Evolutionary conservation across 169 alveolate species (phyloP).

Genomic region (Eimeria acervulina): DNA sequence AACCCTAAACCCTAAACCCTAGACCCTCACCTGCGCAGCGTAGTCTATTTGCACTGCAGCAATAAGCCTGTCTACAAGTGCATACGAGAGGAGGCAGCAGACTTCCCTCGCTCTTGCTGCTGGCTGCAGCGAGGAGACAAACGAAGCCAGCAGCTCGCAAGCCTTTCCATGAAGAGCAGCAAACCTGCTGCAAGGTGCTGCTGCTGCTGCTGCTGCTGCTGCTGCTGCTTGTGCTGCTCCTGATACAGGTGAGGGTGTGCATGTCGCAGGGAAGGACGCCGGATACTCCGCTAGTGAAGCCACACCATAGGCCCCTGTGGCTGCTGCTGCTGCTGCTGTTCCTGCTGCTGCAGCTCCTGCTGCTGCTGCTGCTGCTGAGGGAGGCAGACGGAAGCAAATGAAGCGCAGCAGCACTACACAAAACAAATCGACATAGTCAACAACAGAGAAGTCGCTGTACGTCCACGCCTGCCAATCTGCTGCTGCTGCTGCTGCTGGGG

Average conservation of each 20-base stretch:
- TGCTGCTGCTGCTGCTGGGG: too few relatives aligned
- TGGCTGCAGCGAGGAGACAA: constrained; percentile 49
- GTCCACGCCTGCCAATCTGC: constrained; percentile 7
- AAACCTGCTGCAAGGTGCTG: constrained; percentile 28
- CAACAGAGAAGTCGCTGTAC: constrained; percentile 57
- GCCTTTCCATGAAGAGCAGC: constrained; percentile 63
- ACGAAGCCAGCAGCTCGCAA: constrained; percentile 61
- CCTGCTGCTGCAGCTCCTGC: not conserved
- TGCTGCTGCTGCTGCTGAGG: constrained; percentile 40
- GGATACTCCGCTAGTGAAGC: not conserved
- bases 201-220: too few relatives aligned
- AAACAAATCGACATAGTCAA: constrained; percentile 66
- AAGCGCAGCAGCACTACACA: constrained; percentile 47
- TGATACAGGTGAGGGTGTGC: not conserved
- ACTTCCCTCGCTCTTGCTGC: constrained; percentile 65
- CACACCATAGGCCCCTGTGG: not conserved
- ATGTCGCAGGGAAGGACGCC: not conserved
- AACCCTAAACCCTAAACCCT: constrained; percentile 5
- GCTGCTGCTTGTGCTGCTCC: too few relatives aligned
- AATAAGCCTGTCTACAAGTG: constrained; percentile 49
- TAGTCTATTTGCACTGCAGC: constrained; percentile 50
- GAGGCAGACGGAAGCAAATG: constrained; percentile 18
- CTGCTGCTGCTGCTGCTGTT: constrained; percentile 35
- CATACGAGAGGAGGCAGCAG: constrained; percentile 53
- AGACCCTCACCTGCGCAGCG: constrained; percentile 53